Evolutionary conservation across 208 protist species (phyloP).

Genomic region (Balamuthia mandrillaris): DNA sequence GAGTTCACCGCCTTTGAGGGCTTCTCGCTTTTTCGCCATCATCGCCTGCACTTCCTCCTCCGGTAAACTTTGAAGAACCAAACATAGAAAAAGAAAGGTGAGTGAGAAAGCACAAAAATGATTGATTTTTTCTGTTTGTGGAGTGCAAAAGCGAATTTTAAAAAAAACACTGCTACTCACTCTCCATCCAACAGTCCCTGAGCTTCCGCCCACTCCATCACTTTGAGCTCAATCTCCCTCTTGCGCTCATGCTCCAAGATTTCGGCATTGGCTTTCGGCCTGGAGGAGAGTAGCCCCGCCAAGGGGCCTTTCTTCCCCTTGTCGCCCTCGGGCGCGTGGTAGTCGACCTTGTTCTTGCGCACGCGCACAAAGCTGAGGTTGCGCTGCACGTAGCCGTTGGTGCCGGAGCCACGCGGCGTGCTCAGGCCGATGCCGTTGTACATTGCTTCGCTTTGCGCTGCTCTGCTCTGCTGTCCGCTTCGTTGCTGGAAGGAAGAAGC

Average conservation of each 20-base stretch:
- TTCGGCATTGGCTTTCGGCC: slow-evolving; percentile 52
- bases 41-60: slow-evolving; percentile 37
- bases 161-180: no score
- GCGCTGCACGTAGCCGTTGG: slow-evolving; percentile 75
- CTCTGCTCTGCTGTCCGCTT: no score
- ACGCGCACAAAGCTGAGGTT: slow-evolving; percentile 57
- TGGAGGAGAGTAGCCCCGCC: no score
- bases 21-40: slow-evolving; percentile 9
- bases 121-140: no score
- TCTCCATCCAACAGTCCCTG: slow-evolving; percentile 36
- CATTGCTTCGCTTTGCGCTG: no score
- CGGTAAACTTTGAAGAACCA: no score
- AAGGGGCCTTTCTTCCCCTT: not conserved
- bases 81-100: no score
- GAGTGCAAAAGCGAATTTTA: no score
- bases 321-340: not conserved
- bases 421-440: slow-evolving; percentile 78
- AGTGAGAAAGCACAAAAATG: no score
- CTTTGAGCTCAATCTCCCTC: slow-evolving; percentile 57
- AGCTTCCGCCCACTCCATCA: slow-evolving; percentile 44
- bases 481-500: no score
- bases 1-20: not conserved
- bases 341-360: not conserved
- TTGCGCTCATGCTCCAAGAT: slow-evolving; percentile 67
- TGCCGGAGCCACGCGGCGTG: slow-evolving; percentile 74